Conservation (phyloP, 177 flowering plant genomes). For the Telopea speciosissima region DNA sequence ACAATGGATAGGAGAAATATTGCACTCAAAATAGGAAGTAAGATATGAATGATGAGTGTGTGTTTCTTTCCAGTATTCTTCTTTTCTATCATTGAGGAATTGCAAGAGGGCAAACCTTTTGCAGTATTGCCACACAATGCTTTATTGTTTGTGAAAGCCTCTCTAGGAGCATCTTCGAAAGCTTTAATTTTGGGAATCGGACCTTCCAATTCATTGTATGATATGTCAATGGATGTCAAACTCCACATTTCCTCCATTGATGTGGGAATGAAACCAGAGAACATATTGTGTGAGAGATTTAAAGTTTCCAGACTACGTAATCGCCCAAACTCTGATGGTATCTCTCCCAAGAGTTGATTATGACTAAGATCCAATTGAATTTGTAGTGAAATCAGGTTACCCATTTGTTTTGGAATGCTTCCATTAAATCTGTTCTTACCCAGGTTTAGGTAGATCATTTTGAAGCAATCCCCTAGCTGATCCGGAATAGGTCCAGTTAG, state of each 20-base stretch:
- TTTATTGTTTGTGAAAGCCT: background rate
- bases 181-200: background rate
- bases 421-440: background rate
- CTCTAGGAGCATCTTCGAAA: background rate
- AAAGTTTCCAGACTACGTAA: background rate
- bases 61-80: background rate
- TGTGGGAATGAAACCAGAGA: background rate
- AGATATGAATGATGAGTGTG: background rate
- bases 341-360: background rate
- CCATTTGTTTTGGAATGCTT: background rate
- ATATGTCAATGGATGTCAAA: background rate
- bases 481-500: background rate
- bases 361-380: background rate
- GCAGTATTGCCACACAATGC: background rate
- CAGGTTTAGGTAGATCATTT: background rate
- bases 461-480: background rate
- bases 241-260: background rate
- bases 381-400: background rate
- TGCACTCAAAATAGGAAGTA: background rate
- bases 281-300: background rate
- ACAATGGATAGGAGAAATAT: background rate
- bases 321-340: background rate
- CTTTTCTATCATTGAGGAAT: background rate
- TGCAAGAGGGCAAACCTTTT: background rate
- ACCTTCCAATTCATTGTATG: constrained; percentile 1